Evolutionary conservation across 352 stramenopile genomes (phyloP), one percentile per base, ranked within the genome.

Genomic region (Globisporangium emineosum): DNA sequence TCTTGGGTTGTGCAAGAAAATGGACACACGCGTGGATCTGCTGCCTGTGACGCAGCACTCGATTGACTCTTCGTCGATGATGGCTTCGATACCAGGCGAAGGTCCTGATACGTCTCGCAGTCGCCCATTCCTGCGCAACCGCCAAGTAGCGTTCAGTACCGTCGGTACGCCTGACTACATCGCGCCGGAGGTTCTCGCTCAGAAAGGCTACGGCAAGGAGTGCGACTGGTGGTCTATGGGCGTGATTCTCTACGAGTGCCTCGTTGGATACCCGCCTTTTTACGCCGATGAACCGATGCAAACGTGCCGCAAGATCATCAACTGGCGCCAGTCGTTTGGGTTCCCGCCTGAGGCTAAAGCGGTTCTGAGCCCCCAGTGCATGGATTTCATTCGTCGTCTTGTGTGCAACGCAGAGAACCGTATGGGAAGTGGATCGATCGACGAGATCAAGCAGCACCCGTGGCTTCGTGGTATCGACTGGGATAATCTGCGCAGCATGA

Each of bases 141-240:
- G 93, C 23, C 78, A 93, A 56, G 80, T 98, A 1, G 97, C 96
- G 13, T 99, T 98, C 74, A 97, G 84, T 27, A 99, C 97, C 0
- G 97, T 99, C 6, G 97, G 97, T 17, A 99, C 97, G 49, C 97
- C 97, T 3, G 97, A 99, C 76, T 99, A 99, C 78, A 97, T 98
- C 52, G 96, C 96, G 9, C 97, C 97, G 4, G 97, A 99, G 70
- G 96, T 99, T 53, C 82, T 99, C 40, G 83, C 88, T 27, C 79
- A 96, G 69, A 88, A 91, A 57, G 86, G 86, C 1, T 88, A 90
- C 67, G 81, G 66, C 75, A 93, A 72, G 77, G 96, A 83, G 62
- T 98, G 97, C 56, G 97, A 99, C 86, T 99, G 97, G 97, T 99
- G 97, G 97, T 97, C 82, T 55, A 79, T 99, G 50, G 97, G 97